These are phyloP conservation scores for Fusarium protoensiforme DNA, from an alignment of 2,329 filamentous ascomycete species.

Conservation along the genomic window DNA sequence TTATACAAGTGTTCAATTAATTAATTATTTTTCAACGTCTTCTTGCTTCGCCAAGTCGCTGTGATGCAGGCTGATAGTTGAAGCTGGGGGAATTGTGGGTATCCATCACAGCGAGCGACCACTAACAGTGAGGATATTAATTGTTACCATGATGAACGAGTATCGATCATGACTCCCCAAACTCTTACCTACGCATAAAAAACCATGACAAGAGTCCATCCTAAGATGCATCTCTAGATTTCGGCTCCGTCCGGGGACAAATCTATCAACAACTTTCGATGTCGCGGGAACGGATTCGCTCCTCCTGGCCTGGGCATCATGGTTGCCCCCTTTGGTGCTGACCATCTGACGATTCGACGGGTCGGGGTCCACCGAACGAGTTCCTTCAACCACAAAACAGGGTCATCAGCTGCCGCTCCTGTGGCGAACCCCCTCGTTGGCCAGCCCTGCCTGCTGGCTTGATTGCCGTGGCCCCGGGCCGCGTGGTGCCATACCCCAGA, in stretches of 20 bases:
- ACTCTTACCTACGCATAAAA: background rate
- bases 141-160: background rate
- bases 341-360: constrained; percentile 27
- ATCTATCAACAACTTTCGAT: constrained; percentile 17
- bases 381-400: background rate
- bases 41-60: background rate
- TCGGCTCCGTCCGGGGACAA: constrained; percentile 27
- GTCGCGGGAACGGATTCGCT: background rate
- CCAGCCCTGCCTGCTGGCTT: background rate
- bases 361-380: constrained; percentile 33
- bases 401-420: background rate
- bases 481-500: constrained; percentile 38
- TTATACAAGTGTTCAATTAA: background rate
- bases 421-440: background rate
- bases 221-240: background rate
- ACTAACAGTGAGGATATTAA: background rate
- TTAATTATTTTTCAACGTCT: background rate
- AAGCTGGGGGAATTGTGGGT: constrained; percentile 2
- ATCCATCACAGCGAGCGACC: background rate
- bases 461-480: background rate
- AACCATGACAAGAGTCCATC: background rate
- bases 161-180: background rate
- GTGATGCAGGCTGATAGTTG: constrained; percentile 1
- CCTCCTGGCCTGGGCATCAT: constrained; percentile 35
- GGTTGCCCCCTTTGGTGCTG: constrained; percentile 27